Evolutionary conservation across 2,329 filamentous ascomycete species (phyloP), one percentile per base, ranked within the genome.

Genomic region (Lanzia echinophila): DNA sequence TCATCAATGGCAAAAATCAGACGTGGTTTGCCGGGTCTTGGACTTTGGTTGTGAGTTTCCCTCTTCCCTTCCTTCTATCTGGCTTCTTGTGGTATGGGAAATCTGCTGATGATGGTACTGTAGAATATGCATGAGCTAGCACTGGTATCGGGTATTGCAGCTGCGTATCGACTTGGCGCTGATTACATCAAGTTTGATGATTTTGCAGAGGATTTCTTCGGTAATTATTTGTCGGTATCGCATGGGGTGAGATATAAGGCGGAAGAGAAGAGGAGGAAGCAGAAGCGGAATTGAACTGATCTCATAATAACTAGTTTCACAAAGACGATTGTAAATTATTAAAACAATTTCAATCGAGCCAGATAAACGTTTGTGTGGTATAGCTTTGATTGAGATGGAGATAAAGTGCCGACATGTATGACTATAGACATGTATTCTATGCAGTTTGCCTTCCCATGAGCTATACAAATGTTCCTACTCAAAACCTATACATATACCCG

Each of bases 61-160:
- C 28, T 15, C 13, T n/a, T 20, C 41, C 22, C 41, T 12, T 19
- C 20, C 12, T 43, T 20, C 15, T 10, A 7, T 43, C 10, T 6
- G 12, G 13, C 6, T 45, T 45, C 13, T 6, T 31, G 15, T 45
- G 22, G 20, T 28, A 13, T 28, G 22, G 15, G 6, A 43, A 12
- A 22, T 17, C n/a, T 48, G 8, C 32, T 31, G 17, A 31, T n/a
- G 33, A 13, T 17, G 39, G 31, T 15, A 47, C 63, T 22, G 19
- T 71, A 79, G 79, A 84, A 84, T 58, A 82, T 82, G 62, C 82
- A 89, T 61, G 86, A 89, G 63, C 74, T 87, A 10, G 86, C 86
- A 1, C 83, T 83, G 54, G 83, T 89, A 47, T 82, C 79, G 53
- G 85, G 86, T 0, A 86, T 88, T 46, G 82, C 84, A 3, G 86